Evolutionary conservation across 2,329 filamentous ascomycete species (phyloP).

Genomic region (Rhinocladiella similis): DNA sequence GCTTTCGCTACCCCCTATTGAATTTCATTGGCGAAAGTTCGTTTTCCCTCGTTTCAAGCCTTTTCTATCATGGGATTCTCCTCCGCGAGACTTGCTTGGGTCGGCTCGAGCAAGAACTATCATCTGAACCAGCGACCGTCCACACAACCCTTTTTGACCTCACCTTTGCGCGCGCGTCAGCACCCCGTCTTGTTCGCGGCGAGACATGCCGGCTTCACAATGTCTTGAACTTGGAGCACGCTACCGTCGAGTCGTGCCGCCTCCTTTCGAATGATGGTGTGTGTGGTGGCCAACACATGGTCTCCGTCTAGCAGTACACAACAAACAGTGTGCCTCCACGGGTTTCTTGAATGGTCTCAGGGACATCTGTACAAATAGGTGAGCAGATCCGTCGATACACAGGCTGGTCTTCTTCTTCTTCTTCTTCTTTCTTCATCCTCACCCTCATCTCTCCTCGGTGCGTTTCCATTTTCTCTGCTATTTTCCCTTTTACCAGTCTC

Average conservation of each 20-base stretch:
- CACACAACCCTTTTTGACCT: not conserved
- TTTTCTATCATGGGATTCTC: conserved; percentile 10
- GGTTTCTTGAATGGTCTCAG: not conserved
- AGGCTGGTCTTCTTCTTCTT: not conserved
- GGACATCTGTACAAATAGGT: not conserved
- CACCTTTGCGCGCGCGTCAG: conserved; percentile 16
- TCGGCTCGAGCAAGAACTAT: no score
- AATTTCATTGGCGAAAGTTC: not conserved
- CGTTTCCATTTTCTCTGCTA: conserved; percentile 41
- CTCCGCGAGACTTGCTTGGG: conserved; percentile 11
- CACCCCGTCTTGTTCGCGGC: not conserved
- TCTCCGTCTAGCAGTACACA: no score
- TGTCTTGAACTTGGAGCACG: conserved; percentile 21
- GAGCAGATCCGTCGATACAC: not conserved
- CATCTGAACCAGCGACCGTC: not conserved
- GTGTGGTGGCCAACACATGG: no score
- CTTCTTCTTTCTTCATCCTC: not conserved
- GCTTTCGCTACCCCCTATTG: not conserved
- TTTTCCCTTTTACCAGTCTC: conserved; percentile 35
- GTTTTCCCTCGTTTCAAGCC: conserved; percentile 14
- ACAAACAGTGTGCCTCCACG: not conserved
- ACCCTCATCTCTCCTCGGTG: conserved; percentile 2
- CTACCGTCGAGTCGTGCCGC: not conserved
- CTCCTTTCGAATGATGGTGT: conserved; percentile 7
- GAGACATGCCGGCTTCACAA: conserved; percentile 14